Percentiles rank a stretch among this genome's conserved stretches.
Evolutionary conservation across 345 rosid species (phyloP).

Genomic region (Physaria fendleri): DNA sequence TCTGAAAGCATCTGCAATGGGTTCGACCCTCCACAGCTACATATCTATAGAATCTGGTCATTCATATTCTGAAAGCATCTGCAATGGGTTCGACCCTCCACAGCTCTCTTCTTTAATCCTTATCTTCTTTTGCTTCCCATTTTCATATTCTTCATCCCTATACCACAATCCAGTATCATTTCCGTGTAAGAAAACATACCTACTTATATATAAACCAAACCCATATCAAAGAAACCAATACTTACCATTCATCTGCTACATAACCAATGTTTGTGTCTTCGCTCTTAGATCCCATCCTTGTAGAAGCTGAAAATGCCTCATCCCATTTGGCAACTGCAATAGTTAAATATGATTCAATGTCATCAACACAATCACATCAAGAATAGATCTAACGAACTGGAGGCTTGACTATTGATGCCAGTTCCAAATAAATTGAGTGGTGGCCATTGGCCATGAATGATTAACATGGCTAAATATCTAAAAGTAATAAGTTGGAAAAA

Average conservation of each 20-base stretch:
- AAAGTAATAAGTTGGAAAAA: too few species aligned
- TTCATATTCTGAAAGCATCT: slow-evolving; percentile 47
- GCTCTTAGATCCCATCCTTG: slow-evolving; percentile 27
- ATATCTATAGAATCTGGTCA: too few species aligned
- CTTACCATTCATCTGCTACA: slow-evolving; percentile 89
- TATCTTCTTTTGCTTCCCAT: slow-evolving; percentile 81
- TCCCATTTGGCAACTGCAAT: slow-evolving; percentile 78
- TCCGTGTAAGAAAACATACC: neutral
- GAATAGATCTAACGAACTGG: neutral
- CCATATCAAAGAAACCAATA: neutral
- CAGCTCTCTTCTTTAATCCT: slow-evolving; percentile 36
- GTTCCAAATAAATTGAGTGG: too few species aligned
- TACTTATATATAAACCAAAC: neutral
- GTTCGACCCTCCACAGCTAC: too few species aligned
- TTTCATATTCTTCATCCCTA: slow-evolving; percentile 98
- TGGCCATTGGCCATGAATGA: too few species aligned
- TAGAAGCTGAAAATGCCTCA: slow-evolving; percentile 37
- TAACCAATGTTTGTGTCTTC: slow-evolving; percentile 48
- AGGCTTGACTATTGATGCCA: too few species aligned
- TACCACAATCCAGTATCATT: too few species aligned
- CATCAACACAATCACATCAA: slow-evolving; percentile 3
- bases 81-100: slow-evolving; percentile 74
- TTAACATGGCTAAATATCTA: too few species aligned
- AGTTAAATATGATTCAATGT: slow-evolving; percentile 9
- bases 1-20: slow-evolving; percentile 17